Conservation (phyloP, 257 asterid genomes). For the Solanum paucissectum region DNA sequence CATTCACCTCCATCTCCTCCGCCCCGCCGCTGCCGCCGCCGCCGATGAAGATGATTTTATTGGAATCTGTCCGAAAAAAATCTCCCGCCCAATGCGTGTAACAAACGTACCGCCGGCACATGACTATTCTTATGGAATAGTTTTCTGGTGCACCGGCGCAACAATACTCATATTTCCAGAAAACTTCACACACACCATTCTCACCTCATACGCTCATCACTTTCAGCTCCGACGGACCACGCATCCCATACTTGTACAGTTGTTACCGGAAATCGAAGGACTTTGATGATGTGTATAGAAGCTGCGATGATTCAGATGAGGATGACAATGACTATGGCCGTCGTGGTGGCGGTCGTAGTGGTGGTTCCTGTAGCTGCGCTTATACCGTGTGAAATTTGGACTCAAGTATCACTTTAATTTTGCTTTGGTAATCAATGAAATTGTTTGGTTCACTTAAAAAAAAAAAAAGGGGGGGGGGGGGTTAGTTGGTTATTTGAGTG, state of each 20-base stretch:
- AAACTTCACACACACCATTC: constrained; percentile 71
- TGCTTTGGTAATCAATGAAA: too few species aligned
- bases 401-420: too few species aligned
- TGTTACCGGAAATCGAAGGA: constrained; percentile 16
- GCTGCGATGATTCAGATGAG: background rate
- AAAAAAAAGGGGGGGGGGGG: too few species aligned
- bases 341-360: too few species aligned
- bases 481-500: too few species aligned
- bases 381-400: too few species aligned
- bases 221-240: constrained; percentile 59
- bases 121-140: too few species aligned
- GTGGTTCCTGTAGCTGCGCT: too few species aligned
- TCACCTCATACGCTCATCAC: constrained; percentile 39
- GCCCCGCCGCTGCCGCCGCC: background rate
- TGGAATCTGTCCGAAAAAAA: too few species aligned
- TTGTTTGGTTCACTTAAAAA: too few species aligned
- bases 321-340: background rate
- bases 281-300: background rate
- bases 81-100: too few species aligned
- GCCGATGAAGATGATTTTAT: background rate
- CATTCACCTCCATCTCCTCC: background rate
- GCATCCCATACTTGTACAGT: constrained; percentile 62
- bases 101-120: too few species aligned
- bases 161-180: constrained; percentile 55
- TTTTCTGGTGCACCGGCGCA: constrained; percentile 49